Evolutionary conservation across 208 protist genomes (phyloP).

Genomic region (Trypanosoma conorhini): DNA sequence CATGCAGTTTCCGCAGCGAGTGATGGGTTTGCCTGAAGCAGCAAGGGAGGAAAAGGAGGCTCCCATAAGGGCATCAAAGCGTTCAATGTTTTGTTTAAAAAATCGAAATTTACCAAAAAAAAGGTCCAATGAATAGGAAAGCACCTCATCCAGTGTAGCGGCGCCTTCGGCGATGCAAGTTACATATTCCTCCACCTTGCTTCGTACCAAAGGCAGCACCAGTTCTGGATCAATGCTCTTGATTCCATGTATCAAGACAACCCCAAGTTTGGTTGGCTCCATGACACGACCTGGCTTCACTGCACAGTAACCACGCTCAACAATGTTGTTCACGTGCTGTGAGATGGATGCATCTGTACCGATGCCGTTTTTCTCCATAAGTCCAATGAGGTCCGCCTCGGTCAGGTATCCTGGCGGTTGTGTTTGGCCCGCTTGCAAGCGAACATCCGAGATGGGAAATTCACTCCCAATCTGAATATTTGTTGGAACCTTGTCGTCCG

Average conservation of each 20-base stretch:
- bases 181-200: constrained; percentile 93
- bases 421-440: constrained; percentile 84
- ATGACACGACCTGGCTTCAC: constrained; percentile 85
- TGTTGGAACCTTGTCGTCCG: constrained; percentile 79
- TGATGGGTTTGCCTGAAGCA: constrained; percentile 80
- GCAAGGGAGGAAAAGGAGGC: constrained; percentile 92
- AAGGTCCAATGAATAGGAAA: constrained; percentile 75
- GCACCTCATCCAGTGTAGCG: constrained; percentile 79
- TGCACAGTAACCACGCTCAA: constrained; percentile 91
- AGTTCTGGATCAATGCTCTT: constrained; percentile 94
- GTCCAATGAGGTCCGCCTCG: constrained; percentile 97
- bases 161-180: constrained; percentile 92
- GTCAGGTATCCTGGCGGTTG: constrained; percentile 95
- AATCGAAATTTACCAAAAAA: constrained; percentile 92
- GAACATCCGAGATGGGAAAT: constrained; percentile 79
- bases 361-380: constrained; percentile 98
- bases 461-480: constrained; percentile 65
- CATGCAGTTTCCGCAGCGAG: constrained; percentile 92
- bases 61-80: constrained; percentile 94
- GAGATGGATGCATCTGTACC: constrained; percentile 99
- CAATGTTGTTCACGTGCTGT: constrained; percentile 97
- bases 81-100: constrained; percentile 92
- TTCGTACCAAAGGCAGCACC: constrained; percentile 90
- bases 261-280: constrained; percentile 94
- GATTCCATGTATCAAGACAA: constrained; percentile 93